These are phyloP conservation scores for Cercospora sp. DNA, from an alignment of 2,329 filamentous ascomycete species.

Conservation along the genomic window DNA sequence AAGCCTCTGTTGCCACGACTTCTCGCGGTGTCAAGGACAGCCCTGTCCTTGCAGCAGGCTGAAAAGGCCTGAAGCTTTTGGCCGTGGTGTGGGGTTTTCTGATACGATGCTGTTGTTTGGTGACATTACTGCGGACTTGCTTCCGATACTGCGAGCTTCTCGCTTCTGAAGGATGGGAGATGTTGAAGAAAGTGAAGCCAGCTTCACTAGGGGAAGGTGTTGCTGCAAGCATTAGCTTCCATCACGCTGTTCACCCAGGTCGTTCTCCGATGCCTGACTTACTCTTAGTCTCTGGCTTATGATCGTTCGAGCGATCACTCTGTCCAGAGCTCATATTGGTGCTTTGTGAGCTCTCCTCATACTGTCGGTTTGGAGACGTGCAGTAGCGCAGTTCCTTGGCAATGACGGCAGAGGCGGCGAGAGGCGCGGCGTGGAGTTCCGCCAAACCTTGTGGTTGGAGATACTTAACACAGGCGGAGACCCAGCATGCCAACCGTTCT, in stretches of 20 bases:
- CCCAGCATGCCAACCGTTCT: too few species aligned
- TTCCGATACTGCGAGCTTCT: background rate
- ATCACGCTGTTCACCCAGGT: too few species aligned
- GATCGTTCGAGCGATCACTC: too few species aligned
- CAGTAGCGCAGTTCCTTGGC: background rate
- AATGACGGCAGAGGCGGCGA: background rate
- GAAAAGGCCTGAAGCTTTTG: background rate
- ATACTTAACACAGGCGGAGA: too few species aligned
- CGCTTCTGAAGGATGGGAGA: background rate
- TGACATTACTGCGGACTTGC: constrained; percentile 11
- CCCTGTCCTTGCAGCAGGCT: background rate
- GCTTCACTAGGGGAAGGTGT: background rate
- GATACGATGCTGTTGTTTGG: background rate
- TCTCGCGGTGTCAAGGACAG: background rate
- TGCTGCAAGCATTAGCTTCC: background rate
- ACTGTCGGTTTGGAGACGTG: background rate
- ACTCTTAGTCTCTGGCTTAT: too few species aligned
- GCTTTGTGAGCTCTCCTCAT: too few species aligned
- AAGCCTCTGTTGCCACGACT: background rate
- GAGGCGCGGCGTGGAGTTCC: too few species aligned
- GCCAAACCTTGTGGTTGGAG: background rate
- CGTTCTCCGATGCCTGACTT: too few species aligned
- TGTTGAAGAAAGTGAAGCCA: background rate
- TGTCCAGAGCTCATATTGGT: too few species aligned
- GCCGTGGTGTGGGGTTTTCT: background rate